A percentile compares a stretch with the other conserved stretches of the same genome.
Conservation (phyloP, 257 asterid genomes). For the Capsicum pubescens region DNA sequence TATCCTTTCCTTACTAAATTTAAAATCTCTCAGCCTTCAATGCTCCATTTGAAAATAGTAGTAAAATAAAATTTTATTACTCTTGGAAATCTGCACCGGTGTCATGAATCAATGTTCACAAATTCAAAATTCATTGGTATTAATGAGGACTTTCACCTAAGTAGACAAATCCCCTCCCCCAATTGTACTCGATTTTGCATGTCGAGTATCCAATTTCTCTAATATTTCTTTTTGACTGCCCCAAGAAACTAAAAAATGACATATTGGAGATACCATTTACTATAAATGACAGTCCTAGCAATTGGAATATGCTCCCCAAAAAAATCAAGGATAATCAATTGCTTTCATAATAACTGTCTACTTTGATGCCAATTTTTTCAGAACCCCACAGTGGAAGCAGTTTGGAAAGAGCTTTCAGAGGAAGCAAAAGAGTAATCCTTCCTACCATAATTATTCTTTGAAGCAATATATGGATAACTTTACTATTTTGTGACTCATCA, state of each 20-base stretch:
- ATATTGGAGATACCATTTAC: background rate
- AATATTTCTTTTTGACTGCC: background rate
- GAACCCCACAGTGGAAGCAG: background rate
- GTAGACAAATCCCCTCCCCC: background rate
- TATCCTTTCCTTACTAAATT: constrained; percentile 4
- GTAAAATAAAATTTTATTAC: background rate
- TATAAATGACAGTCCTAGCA: background rate
- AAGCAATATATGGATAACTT: background rate
- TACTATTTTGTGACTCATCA: background rate
- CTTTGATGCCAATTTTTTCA: constrained; percentile 25
- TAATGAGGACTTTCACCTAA: constrained; percentile 17
- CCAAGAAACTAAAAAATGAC: background rate
- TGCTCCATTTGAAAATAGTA: background rate
- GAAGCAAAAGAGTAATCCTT: constrained; percentile 23
- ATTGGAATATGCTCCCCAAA: constrained; percentile 15
- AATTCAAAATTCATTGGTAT: constrained; percentile 25
- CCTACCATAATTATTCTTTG: constrained; percentile 6
- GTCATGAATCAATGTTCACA: constrained; percentile 21
- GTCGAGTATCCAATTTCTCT: background rate
- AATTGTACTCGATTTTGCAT: background rate
- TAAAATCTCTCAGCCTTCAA: constrained; percentile 10
- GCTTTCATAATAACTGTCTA: constrained; percentile 23
- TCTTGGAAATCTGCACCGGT: background rate
- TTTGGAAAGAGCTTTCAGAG: background rate
- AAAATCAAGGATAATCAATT: background rate